Conservation (phyloP, 1,139 yeast genomes). For the Sugiyamaella japonica region DNA sequence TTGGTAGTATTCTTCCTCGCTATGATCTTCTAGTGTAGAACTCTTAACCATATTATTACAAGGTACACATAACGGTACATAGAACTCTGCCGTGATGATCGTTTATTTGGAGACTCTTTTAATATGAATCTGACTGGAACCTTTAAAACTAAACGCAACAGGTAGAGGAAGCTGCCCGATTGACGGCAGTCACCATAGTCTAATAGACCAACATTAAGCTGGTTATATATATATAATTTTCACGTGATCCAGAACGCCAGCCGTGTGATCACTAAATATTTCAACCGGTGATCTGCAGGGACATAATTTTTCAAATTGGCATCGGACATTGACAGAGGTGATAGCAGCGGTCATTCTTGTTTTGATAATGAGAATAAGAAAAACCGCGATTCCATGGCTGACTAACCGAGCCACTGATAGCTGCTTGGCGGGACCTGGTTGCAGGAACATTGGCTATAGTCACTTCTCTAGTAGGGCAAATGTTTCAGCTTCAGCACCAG, state of each 20-base stretch:
- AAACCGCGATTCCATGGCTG: neutral
- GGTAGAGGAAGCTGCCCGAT: too few relatives aligned
- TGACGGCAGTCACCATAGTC: too few relatives aligned
- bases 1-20: too few relatives aligned
- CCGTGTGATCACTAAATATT: neutral
- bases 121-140: too few relatives aligned
- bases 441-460: neutral
- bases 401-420: neutral
- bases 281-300: slow-evolving; percentile 1
- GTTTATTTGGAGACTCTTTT: too few relatives aligned
- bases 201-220: too few relatives aligned
- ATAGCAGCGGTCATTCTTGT: neutral
- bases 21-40: too few relatives aligned
- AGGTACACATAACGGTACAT: too few relatives aligned
- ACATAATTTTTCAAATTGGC: neutral
- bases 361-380: slow-evolving; percentile 2
- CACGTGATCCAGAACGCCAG: neutral
- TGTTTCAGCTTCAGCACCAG: neutral
- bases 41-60: too few relatives aligned
- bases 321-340: neutral
- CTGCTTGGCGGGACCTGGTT: neutral
- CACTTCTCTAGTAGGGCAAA: neutral
- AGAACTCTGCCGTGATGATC: too few relatives aligned
- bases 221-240: neutral
- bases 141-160: too few relatives aligned